Conservation (phyloP, 1,284 basidiomycete species). For the Pseudozyma thailandica region DNA sequence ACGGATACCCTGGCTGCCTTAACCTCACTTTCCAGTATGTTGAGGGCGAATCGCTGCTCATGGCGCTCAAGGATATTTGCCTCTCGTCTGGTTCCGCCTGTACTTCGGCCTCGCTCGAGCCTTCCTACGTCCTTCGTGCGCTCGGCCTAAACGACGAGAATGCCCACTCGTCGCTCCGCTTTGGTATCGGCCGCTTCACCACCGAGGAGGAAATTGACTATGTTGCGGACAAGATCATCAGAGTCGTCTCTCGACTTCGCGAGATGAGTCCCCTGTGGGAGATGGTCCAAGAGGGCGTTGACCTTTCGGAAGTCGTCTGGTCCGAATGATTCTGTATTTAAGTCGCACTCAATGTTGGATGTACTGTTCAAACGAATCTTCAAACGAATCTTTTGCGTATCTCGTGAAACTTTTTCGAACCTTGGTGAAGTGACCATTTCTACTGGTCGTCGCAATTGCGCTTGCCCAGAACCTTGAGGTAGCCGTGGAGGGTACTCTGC, state of each 20-base stretch:
- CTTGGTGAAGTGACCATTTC: too few relatives aligned
- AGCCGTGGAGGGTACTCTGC: too few relatives aligned
- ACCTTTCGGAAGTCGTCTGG: slow-evolving; percentile 93
- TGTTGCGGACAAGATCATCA: slow-evolving; percentile 87
- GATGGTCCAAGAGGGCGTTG: slow-evolving; percentile 76
- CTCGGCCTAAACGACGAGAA: slow-evolving; percentile 94
- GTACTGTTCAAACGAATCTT: too few relatives aligned
- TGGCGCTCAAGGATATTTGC: slow-evolving; percentile 98
- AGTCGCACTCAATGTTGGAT: too few relatives aligned
- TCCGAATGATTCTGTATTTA: slow-evolving; percentile 70
- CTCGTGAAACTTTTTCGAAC: too few relatives aligned
- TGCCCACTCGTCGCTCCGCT: slow-evolving; percentile 97
- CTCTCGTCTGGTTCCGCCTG: slow-evolving; percentile 98
- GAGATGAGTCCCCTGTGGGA: slow-evolving; percentile 74
- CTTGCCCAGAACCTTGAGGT: too few relatives aligned
- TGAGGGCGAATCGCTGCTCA: slow-evolving; percentile 94
- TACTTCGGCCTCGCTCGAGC: slow-evolving; percentile 97
- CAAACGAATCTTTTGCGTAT: too few relatives aligned
- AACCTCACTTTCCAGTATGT: slow-evolving; percentile 97
- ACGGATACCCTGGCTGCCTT: slow-evolving; percentile 77
- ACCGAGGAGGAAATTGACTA: slow-evolving; percentile 97
- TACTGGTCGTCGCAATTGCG: too few relatives aligned
- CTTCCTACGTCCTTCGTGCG: slow-evolving; percentile 96
- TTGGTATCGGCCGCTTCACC: slow-evolving; percentile 97
- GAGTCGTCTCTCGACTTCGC: slow-evolving; percentile 79